phyloP scores from a whole-genome alignment of 768 basidiomycete genomes.

The Filobasidium wieringae region DNA sequence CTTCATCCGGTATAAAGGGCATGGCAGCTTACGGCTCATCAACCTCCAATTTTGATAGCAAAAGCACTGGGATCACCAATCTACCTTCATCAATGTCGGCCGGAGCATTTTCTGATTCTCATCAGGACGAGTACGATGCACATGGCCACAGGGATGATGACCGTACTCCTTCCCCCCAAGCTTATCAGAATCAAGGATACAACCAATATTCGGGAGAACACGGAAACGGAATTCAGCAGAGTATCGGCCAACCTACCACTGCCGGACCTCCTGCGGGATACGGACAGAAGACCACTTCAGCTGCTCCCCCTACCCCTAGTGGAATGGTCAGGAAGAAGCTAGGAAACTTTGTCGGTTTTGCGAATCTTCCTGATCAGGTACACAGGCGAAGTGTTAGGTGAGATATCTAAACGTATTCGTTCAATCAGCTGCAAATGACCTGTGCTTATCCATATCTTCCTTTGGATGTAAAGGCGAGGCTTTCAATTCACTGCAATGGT shows the following conservation, averaged over 20 bases:
- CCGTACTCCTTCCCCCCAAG: no score
- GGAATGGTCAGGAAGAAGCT: conserved; percentile 32
- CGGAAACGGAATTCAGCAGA: neutral
- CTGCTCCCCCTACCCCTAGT: neutral
- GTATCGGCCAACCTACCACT: neutral
- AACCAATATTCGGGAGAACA: no score
- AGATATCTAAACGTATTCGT: no score
- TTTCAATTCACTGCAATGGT: conserved; percentile 99
- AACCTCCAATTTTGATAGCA: neutral
- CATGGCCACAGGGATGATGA: no score
- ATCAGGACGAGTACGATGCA: neutral
- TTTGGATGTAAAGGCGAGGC: conserved; percentile 36
- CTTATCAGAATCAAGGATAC: no score
- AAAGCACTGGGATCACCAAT: neutral
- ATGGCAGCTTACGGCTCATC: neutral
- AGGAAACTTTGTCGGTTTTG: conserved; percentile 46
- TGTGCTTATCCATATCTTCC: no score
- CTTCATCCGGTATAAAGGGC: no score
- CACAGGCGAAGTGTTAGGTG: conserved; percentile 96
- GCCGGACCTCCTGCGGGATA: conserved; percentile 2
- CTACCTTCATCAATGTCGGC: neutral
- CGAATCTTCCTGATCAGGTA: conserved; percentile 97
- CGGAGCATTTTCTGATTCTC: neutral
- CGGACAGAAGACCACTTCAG: neutral
- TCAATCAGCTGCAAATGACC: no score